Evolutionary conservation across 2,329 filamentous ascomycete genomes (phyloP).

Genomic region (Aspergillus costaricaensis): DNA sequence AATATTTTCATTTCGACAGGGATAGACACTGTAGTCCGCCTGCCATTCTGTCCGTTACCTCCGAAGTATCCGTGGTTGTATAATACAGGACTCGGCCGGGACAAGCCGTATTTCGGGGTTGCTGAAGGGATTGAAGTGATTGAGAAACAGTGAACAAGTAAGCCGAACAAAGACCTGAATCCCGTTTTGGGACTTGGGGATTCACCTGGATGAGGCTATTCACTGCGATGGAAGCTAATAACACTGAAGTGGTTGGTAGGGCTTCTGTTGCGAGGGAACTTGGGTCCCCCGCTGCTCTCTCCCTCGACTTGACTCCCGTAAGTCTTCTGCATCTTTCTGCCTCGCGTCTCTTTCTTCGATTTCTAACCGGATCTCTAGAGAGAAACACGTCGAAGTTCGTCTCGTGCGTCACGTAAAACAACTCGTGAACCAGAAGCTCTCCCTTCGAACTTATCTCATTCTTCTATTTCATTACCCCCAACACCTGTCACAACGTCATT

Average conservation of each 20-base stretch:
- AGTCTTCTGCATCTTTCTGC: slow-evolving; percentile 3
- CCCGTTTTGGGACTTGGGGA: not conserved
- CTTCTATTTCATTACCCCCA: slow-evolving; percentile 25
- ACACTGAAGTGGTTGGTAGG: slow-evolving; percentile 23
- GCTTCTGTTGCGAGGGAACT: slow-evolving; percentile 21
- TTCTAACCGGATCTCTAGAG: slow-evolving; percentile 8
- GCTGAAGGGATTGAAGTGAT: not conserved
- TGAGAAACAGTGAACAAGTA: not conserved
- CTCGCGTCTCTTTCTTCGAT: not conserved
- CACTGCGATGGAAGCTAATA: slow-evolving; percentile 10
- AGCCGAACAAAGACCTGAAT: not conserved
- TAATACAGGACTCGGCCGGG: not conserved
- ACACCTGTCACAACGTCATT: slow-evolving; percentile 26
- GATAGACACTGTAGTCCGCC: not conserved
- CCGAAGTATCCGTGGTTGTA: not conserved
- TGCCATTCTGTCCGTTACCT: not conserved
- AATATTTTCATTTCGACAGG: too few relatives aligned
- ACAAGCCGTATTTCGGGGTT: not conserved
- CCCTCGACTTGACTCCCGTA: slow-evolving; percentile 20
- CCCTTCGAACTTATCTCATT: slow-evolving; percentile 18
- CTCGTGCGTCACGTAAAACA: slow-evolving; percentile 24
- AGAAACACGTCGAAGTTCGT: slow-evolving; percentile 22
- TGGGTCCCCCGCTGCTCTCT: slow-evolving; percentile 19
- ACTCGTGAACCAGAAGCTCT: slow-evolving; percentile 20
- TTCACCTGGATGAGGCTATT: not conserved